phyloP scores from a whole-genome alignment of 768 basidiomycete genomes.

The Lactarius evosmus region DNA sequence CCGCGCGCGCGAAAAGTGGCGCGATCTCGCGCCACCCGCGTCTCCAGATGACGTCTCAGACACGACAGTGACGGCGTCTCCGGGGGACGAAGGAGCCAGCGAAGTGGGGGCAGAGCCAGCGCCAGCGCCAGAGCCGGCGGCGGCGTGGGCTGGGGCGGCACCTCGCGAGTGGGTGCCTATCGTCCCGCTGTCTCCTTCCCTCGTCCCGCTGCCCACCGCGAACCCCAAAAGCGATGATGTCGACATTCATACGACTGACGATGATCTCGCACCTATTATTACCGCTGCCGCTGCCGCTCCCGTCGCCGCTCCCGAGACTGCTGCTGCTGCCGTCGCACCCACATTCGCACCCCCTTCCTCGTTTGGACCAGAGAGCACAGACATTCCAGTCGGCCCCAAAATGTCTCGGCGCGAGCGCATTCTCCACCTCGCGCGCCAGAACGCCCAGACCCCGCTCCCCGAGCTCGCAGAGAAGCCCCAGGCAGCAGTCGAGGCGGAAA shows the following conservation, averaged over 20 bases:
- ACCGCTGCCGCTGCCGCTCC: neutral
- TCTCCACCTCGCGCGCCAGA: slow-evolving; percentile 23
- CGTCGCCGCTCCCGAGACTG: neutral
- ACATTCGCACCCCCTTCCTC: neutral
- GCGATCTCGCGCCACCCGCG: neutral
- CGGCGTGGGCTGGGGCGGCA: neutral
- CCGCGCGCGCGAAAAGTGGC: slow-evolving; percentile 22
- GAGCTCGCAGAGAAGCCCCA: neutral
- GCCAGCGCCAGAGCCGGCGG: neutral
- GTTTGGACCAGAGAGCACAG: no score
- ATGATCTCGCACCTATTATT: neutral
- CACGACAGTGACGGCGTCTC: neutral
- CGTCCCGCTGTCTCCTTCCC: neutral
- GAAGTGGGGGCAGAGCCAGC: neutral
- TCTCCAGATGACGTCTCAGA: neutral
- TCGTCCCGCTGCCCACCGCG: neutral
- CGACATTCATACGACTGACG: neutral
- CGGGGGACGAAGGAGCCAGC: neutral
- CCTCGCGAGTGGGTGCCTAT: slow-evolving; percentile 20
- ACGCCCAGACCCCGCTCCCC: slow-evolving; percentile 24
- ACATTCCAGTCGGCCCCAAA: neutral
- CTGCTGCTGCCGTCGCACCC: neutral
- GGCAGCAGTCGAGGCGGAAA: neutral
- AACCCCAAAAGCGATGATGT: neutral
- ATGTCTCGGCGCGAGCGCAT: slow-evolving; percentile 25